Evolutionary conservation across 257 asterid genomes (phyloP).

Genomic region (Nicotiana noctiflora): DNA sequence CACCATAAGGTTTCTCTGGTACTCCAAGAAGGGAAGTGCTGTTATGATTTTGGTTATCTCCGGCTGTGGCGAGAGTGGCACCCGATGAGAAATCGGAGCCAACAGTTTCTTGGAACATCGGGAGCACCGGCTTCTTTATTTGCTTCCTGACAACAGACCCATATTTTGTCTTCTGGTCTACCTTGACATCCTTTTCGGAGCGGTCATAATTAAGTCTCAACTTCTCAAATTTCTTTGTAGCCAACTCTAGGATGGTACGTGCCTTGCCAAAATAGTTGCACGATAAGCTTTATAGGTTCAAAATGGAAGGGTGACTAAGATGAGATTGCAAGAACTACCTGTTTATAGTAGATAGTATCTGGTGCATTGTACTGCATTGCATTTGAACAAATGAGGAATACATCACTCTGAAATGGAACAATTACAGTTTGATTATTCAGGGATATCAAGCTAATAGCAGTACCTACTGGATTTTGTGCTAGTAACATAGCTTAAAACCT

Average conservation of each 20-base stretch:
- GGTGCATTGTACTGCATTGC: constrained; percentile 97
- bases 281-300: background rate
- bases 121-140: constrained; percentile 41
- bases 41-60: constrained; percentile 41
- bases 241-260: constrained; percentile 81
- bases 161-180: constrained; percentile 49
- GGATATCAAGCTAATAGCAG: background rate
- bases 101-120: constrained; percentile 53
- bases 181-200: constrained; percentile 50
- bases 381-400: constrained; percentile 79
- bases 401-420: constrained; percentile 61
- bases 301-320: background rate
- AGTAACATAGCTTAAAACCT: background rate
- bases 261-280: constrained; percentile 47
- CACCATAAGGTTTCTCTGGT: constrained; percentile 42
- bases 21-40: constrained; percentile 38
- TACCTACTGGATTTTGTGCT: background rate
- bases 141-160: constrained; percentile 51
- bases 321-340: constrained; percentile 35
- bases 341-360: constrained; percentile 80
- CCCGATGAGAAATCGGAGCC: constrained; percentile 93
- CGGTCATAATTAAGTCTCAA: constrained; percentile 39
- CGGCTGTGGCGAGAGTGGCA: constrained; percentile 63
- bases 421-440: background rate
- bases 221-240: constrained; percentile 66